Percentiles rank a stretch among this genome's conserved stretches.
phyloP scores from a whole-genome alignment of 202 grass and related monocot genomes.

The Eragrostis tef region DNA sequence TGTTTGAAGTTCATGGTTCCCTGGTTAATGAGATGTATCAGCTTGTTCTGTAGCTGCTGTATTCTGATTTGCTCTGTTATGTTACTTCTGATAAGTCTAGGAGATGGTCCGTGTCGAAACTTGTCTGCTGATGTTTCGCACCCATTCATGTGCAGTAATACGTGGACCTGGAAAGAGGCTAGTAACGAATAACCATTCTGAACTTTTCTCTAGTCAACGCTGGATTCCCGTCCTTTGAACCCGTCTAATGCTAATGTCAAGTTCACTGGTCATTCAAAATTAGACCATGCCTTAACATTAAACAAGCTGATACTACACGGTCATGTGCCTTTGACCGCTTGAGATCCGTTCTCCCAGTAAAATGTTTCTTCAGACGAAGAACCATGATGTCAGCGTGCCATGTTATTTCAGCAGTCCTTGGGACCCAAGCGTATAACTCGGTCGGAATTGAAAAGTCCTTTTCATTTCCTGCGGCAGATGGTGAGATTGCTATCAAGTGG shows the following conservation, averaged over 20 bases:
- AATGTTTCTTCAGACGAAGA: not conserved
- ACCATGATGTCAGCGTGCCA: not conserved
- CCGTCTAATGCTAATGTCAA: not conserved
- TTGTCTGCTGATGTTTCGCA: not conserved
- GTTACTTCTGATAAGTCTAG: not conserved
- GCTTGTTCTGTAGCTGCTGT: not conserved
- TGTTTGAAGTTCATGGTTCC: slow-evolving; percentile 21
- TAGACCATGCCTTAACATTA: not conserved
- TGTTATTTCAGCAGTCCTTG: not conserved
- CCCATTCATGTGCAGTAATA: not conserved
- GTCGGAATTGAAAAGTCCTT: not conserved
- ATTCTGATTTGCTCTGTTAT: not conserved
- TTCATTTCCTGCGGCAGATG: not conserved
- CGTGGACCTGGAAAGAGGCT: no score
- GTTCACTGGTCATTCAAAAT: slow-evolving; percentile 5
- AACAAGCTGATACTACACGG: not conserved
- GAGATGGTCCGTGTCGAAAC: not conserved
- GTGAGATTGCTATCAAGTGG: not conserved
- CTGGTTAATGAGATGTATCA: not conserved
- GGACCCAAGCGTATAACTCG: slow-evolving; percentile 6
- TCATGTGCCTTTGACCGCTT: slow-evolving; percentile 18
- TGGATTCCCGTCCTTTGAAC: not conserved
- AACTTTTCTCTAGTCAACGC: not conserved
- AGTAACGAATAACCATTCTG: not conserved
- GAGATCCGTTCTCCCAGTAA: not conserved